phyloP scores from a whole-genome alignment of 306 rosid genomes.

The Adenanthera pavonina region DNA sequence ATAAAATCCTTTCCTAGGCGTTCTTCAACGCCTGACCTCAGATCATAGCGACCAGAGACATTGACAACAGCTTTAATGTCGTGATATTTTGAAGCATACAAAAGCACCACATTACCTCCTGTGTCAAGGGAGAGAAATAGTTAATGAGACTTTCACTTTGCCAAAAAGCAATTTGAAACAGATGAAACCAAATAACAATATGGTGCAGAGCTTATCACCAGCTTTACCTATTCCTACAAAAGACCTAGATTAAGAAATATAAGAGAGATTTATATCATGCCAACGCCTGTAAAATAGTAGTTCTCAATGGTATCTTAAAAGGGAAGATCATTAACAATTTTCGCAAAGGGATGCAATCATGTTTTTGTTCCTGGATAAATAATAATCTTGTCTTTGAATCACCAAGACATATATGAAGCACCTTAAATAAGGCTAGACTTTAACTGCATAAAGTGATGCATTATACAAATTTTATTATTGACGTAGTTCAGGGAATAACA shows the following conservation, averaged over 20 bases:
- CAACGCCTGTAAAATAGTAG: not conserved
- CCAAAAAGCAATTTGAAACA: not conserved
- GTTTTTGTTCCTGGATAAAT: not conserved
- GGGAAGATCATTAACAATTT: not conserved
- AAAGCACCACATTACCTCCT: constrained; percentile 78
- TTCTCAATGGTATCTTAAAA: constrained; percentile 4
- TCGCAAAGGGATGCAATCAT: not conserved
- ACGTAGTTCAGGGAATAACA: not conserved
- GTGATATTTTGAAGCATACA: constrained; percentile 72
- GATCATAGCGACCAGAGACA: constrained; percentile 78
- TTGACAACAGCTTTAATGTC: constrained; percentile 64
- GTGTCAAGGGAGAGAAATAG: constrained; percentile 34
- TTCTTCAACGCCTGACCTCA: constrained; percentile 60
- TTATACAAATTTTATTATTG: not conserved
- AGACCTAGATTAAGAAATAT: not conserved
- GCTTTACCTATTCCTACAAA: constrained; percentile 5
- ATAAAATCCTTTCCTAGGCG: constrained; percentile 65
- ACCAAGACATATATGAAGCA: not conserved
- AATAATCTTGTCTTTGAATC: not conserved
- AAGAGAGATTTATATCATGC: constrained; percentile 10
- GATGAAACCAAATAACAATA: constrained; percentile 20
- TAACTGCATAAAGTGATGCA: not conserved
- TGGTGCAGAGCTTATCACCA: constrained; percentile 18
- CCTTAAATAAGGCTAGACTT: not conserved
- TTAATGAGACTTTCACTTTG: constrained; percentile 13